Evolutionary conservation across 495 filamentous ascomycete species (phyloP).

Genomic region (Durotheca rogersii): DNA sequence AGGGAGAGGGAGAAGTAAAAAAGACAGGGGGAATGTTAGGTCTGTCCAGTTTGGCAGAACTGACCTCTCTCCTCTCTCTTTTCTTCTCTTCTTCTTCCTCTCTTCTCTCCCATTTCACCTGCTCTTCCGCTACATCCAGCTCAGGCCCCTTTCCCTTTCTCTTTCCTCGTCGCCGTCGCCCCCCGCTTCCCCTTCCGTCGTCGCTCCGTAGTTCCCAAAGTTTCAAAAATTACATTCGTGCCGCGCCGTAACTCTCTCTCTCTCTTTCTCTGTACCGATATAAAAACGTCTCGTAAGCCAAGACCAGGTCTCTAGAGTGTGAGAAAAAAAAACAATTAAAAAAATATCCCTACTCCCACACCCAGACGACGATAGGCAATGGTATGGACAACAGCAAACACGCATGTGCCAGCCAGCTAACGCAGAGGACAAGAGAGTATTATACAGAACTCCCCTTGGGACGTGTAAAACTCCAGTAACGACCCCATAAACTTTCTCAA

Average conservation of each 20-base stretch:
- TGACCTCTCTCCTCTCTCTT: too few relatives aligned
- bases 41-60: constrained; percentile 18
- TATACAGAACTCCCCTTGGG: constrained; percentile 37
- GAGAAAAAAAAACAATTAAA: too few relatives aligned
- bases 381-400: constrained; percentile 29
- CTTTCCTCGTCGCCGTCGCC: too few relatives aligned
- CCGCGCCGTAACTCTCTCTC: constrained; percentile 24
- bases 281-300: constrained; percentile 32
- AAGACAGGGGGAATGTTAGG: too few relatives aligned
- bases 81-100: constrained; percentile 10
- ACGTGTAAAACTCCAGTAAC: constrained; percentile 31
- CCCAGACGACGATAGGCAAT: constrained; percentile 18
- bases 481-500: constrained; percentile 21
- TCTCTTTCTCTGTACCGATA: constrained; percentile 20
- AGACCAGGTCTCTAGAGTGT: constrained; percentile 20
- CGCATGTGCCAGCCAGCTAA: constrained; percentile 33
- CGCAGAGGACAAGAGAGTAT: constrained; percentile 33
- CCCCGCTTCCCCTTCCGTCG: constrained; percentile 7
- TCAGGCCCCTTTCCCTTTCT: too few relatives aligned
- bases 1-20: too few relatives aligned
- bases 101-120: too few relatives aligned
- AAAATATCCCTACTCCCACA: too few relatives aligned
- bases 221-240: too few relatives aligned
- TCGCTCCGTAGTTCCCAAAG: constrained; percentile 21
- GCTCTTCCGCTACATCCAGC: too few relatives aligned